Base-by-base conservation (phyloP, 306 rosid species). In the Oxytropis ochrocephala region DNA sequence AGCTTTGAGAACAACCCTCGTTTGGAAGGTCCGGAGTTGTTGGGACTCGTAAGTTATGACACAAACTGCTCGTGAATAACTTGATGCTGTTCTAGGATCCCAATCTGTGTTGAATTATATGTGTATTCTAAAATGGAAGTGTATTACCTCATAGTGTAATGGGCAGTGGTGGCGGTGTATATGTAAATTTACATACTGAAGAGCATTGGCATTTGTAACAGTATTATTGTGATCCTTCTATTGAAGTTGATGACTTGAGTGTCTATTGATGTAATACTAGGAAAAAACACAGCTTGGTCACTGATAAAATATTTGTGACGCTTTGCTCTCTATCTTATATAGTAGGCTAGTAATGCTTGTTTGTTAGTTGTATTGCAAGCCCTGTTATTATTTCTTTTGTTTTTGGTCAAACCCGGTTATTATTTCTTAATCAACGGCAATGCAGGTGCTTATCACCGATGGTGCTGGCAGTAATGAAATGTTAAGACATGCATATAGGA, bases 1-100 rank as follows among this genome's bases (percentile, higher is more conserved):
- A 93, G 97, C 91, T 93, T 93, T 67, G 92, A 85, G 80, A 86
- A 90, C 55, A 93, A 93, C 82, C 96, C 81, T 55, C 88, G 96
- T 35, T 78, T 93, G 73, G 98, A 90, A 85, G 97, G 97, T 52
- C 97, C 98, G 8, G 97, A 93, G 81, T 80, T 93, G 87, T 70
- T 88, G 86, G 97, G 98, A 64, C 97, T 90, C 2, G 98, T 89
- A 64, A 86, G 86, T 74, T 93, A 93, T 5, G 98, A 93, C 78
- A 93, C 97, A 64, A 86, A 90, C 88, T 93, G 98, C 91, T 80
- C 85, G 8, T 93, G 85, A 91, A 43, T 69, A 21, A 72, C 24
- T 6, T 43, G 76, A 67, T 59, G 85, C 63, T 17, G 66, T 65
- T 21, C 27, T 21, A 78, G 83, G 72, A 61, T 73, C 79, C 51